Conservation (phyloP, 2,329 filamentous ascomycete species). For the Cladophialophora exuberans region DNA sequence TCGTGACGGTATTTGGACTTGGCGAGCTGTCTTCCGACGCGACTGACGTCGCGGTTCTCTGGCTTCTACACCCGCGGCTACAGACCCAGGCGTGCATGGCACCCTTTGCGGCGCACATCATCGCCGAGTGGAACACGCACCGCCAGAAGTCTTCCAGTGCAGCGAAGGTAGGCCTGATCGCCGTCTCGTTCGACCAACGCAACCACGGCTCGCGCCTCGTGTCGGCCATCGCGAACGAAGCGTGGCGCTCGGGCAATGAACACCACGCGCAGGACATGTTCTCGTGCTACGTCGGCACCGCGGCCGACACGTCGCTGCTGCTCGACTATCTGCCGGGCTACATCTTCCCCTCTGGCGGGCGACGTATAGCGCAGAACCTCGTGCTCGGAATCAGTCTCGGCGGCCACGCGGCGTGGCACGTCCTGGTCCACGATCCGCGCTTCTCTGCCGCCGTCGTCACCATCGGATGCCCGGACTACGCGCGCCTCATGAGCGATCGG, state of each 20-base stretch:
- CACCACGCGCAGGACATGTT: slow-evolving; percentile 94
- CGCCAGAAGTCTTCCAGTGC: slow-evolving; percentile 33
- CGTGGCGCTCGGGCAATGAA: slow-evolving; percentile 78
- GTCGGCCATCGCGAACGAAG: slow-evolving; percentile 68
- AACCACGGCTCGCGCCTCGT: slow-evolving; percentile 83
- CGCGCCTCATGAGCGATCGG: slow-evolving; percentile 77
- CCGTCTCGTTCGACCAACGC: slow-evolving; percentile 85
- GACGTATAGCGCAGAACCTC: slow-evolving; percentile 63
- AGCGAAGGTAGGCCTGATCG: slow-evolving; percentile 66
- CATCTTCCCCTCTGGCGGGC: slow-evolving; percentile 59
- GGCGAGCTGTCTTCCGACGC: slow-evolving; percentile 66
- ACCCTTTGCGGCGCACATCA: slow-evolving; percentile 68
- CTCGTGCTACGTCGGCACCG: slow-evolving; percentile 63
- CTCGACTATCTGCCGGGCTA: slow-evolving; percentile 80
- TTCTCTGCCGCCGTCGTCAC: slow-evolving; percentile 78
- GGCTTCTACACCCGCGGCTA: slow-evolving; percentile 83
- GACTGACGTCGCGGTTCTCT: slow-evolving; percentile 72
- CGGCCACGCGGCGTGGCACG: slow-evolving; percentile 85
- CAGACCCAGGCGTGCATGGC: slow-evolving; percentile 74
- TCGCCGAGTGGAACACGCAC: slow-evolving; percentile 67
- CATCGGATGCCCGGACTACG: slow-evolving; percentile 89
- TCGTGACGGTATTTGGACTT: slow-evolving; percentile 79
- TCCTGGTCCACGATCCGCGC: slow-evolving; percentile 75
- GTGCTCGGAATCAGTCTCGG: slow-evolving; percentile 84
- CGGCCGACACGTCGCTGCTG: slow-evolving; percentile 72